Evolutionary conservation across 2,329 filamentous ascomycete species (phyloP).

Genomic region (Beauveria brongniartii): DNA sequence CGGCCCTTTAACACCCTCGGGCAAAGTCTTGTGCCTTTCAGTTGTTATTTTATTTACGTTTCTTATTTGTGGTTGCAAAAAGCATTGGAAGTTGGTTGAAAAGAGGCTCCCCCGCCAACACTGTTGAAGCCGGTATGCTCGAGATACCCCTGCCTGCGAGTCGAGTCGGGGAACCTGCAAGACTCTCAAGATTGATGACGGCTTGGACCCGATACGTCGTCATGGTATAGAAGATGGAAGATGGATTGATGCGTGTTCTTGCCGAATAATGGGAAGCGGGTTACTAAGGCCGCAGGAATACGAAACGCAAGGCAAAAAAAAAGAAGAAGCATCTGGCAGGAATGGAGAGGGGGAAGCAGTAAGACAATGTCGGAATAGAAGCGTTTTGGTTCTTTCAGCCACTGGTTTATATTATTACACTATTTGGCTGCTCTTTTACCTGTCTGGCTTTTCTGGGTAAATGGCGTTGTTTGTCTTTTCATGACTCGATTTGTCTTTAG

Average conservation of each 20-base stretch:
- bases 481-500: background rate
- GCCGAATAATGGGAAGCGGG: background rate
- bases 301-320: background rate
- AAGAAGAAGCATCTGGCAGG: background rate
- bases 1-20: background rate
- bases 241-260: background rate
- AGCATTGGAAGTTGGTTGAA: background rate
- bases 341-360: background rate
- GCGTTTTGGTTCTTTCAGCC: background rate
- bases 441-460: conserved; percentile 5
- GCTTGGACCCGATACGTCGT: background rate
- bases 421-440: background rate
- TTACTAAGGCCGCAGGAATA: background rate
- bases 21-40: background rate
- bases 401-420: background rate
- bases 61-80: background rate
- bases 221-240: background rate
- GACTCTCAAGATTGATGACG: background rate
- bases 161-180: background rate
- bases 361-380: background rate
- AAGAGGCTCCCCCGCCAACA: background rate
- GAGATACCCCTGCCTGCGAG: background rate
- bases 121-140: background rate
- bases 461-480: background rate
- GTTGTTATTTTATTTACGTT: background rate